A percentile compares a stretch with the other conserved stretches of the same genome.
Evolutionary conservation across 345 rosid genomes (phyloP).

Genomic region (Eucalyptus curtisii): DNA sequence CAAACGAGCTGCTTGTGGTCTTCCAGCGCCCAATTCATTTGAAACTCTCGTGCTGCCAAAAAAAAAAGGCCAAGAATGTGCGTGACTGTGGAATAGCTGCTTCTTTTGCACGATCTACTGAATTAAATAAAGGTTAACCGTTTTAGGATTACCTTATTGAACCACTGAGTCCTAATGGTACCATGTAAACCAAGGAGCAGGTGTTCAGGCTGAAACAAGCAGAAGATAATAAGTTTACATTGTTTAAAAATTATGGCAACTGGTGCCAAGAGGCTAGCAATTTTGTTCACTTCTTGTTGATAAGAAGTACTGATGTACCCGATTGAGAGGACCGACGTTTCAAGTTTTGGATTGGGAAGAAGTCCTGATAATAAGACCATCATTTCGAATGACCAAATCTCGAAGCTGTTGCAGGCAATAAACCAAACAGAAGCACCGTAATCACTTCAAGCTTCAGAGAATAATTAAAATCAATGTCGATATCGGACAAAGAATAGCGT

Average conservation of each 20-base stretch:
- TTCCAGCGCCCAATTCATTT: slow-evolving; percentile 47
- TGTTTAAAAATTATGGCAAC: not conserved
- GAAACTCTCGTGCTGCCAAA: slow-evolving; percentile 31
- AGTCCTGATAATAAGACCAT: not conserved
- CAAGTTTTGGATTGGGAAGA: not conserved
- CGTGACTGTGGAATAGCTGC: not conserved
- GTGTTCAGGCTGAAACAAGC: slow-evolving; percentile 11
- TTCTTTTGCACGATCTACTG: not conserved
- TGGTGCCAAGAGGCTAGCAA: not conserved
- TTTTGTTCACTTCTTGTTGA: not conserved
- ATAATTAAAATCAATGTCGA: not conserved
- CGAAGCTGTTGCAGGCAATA: not conserved
- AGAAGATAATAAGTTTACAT: slow-evolving; percentile 22
- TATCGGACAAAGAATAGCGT: not conserved
- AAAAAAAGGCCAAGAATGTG: not conserved
- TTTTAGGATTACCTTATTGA: slow-evolving; percentile 2
- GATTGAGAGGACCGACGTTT: not conserved
- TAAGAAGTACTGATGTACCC: not conserved
- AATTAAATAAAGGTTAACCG: not conserved
- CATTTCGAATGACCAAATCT: not conserved
- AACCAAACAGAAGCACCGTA: not conserved
- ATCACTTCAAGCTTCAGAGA: not conserved
- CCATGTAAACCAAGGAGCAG: not conserved
- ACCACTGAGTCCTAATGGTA: slow-evolving; percentile 14
- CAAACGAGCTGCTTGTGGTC: slow-evolving; percentile 23